Base-by-base conservation (phyloP, 495 filamentous ascomycete species). In the Entonaema liquescens region DNA sequence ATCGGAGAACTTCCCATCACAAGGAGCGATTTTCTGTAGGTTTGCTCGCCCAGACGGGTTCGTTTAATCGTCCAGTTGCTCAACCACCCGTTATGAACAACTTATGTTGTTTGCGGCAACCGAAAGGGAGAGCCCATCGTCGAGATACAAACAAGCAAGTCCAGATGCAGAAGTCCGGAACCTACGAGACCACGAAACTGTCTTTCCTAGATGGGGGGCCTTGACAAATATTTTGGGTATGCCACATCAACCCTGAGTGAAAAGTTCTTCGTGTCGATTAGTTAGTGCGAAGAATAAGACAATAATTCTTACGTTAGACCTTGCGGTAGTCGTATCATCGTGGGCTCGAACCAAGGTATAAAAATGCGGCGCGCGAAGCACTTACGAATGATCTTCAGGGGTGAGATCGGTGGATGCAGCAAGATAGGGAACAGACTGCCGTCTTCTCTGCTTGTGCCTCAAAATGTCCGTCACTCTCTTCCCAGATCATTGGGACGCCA, bases 401-500 rank as follows among this genome's bases (percentile, higher is more conserved):
- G 54, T 60, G 25, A 13, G 70, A 62, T 58, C 70, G 60, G 66
- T 59, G 42, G 70, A 55, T 65, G 35, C 50, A 61, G 35, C 31
- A 36, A 65, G 56, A 59, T 42, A 36, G 62, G 52, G 54, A 64
- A 53, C 25, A 29, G 61, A 62, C 62, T 56, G 35, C 60, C 55
- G 58, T 49, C 28, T 61, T 56, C 65, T 73, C 70, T 56, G 56
- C 57, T 57, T 69, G 42, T 53, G 28, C 33, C 35, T 62, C 40
- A 60, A 65, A 59, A 65, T 68, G 59, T 33, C 61, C 70, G 61
- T 47, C 56, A 56, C 59, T 55, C 49, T 6, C 31, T 33, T 66
- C 56, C 65, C 70, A 66, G 65, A 63, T 54, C 65, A 69, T 66
- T 59, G 70, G 70, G 70, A 73, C 65, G 65, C 65, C 61, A 65